These are phyloP conservation scores for Yarrowia phangngaensis DNA, from an alignment of 805 yeast genomes.

Conservation along the genomic window DNA sequence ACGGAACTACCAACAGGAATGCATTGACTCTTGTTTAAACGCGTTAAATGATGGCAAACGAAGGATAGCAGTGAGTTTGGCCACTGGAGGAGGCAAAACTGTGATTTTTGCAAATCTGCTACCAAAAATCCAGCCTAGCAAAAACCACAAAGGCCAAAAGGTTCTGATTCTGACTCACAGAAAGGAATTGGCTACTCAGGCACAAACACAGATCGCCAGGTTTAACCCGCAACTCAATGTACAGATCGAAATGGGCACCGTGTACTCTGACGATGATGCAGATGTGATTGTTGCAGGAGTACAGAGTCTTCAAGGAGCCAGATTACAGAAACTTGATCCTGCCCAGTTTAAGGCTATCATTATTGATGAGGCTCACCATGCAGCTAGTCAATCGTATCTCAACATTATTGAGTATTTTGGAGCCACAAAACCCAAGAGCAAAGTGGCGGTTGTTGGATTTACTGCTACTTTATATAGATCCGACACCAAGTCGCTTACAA, in stretches of 20 bases:
- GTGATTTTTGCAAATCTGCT: constrained; percentile 39
- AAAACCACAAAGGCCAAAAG: constrained; percentile 37
- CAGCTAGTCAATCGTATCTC: constrained; percentile 66
- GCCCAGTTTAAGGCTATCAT: constrained; percentile 65
- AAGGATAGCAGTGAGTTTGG: constrained; percentile 75
- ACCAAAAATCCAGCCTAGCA: constrained; percentile 37
- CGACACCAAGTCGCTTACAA: constrained; percentile 60
- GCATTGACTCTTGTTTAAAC: constrained; percentile 53
- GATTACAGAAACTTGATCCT: constrained; percentile 56
- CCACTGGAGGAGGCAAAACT: constrained; percentile 95
- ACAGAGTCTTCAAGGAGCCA: constrained; percentile 52
- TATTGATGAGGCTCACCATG: constrained; percentile 91
- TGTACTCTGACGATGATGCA: constrained; percentile 44
- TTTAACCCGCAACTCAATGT: constrained; percentile 52
- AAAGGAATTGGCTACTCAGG: constrained; percentile 72
- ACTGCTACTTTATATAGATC: constrained; percentile 81
- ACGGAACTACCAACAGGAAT: constrained; percentile 65
- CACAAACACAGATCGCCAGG: constrained; percentile 48
- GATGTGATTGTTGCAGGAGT: constrained; percentile 78
- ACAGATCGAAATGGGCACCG: constrained; percentile 66
- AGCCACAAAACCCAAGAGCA: constrained; percentile 43
- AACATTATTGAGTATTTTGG: constrained; percentile 57
- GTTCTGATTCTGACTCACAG: constrained; percentile 72
- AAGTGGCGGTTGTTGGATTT: constrained; percentile 68
- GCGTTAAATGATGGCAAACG: constrained; percentile 47